Evolutionary conservation across 768 basidiomycete species (phyloP), one percentile per base, ranked within the genome.

Genomic region (Lepiota brunneoincarnata): DNA sequence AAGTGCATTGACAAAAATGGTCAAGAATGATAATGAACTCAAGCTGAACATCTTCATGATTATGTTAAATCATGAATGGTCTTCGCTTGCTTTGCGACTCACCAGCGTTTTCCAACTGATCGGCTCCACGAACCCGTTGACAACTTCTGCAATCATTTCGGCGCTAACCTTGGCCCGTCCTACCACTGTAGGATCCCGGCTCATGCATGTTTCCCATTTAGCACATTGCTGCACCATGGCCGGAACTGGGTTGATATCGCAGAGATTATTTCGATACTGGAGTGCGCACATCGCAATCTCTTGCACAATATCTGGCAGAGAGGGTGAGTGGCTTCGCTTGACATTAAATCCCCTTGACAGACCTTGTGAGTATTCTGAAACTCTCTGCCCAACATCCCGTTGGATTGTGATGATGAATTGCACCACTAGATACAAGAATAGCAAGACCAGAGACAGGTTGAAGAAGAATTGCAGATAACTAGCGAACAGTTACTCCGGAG

Each of bases 31-130:
- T 53, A 91, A 70, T 52, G 89, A 90, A 56, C 86, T 83, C 69
- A 92, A 67, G 23, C 85, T 82, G 72, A 91, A 91, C 21, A 77
- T 75, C 89, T 91, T 56, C 15, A 51, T 52, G 45, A 49, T 31
- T 48, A 58, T 56, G 35, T 39, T 26, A 11, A 20, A 31, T 43
- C 42, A 43, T 63, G 55, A 43, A 24, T 11, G 2, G 14, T 31
- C 10, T 28, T 44, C 20, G 15, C 41, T 49, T 31, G 6, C 17
- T 18, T 41, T 58, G 47, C 44, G 45, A 72, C 89, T 70, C 58
- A 92, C 96, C 69, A 98, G 73, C 11, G 94, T 94, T 74, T 95
- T 97, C 93, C 94, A 98, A 67, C 89, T 93, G 71, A 99, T 95
- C 45, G 90, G 89, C 65, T 99, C 96, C 12, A 98, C 91, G 65